A percentile compares a stretch with the other conserved stretches of the same genome.
Evolutionary conservation across 1,139 yeast genomes (phyloP).

Genomic region (Yamadazyma sp.): DNA sequence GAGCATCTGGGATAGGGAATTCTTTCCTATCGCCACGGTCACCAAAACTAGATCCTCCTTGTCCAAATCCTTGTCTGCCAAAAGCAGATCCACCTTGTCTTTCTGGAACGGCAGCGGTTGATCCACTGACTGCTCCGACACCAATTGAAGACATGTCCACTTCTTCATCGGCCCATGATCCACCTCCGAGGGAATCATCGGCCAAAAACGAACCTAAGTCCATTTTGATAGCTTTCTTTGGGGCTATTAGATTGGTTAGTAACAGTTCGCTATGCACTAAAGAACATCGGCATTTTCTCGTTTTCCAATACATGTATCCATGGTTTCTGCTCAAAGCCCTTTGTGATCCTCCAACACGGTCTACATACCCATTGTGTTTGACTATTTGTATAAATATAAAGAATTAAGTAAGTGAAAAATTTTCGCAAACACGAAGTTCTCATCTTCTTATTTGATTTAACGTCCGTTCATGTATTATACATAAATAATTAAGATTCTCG

Average conservation of each 20-base stretch:
- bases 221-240: constrained; percentile 48
- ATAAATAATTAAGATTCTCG: neutral
- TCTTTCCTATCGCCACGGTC: constrained; percentile 51
- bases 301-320: no score
- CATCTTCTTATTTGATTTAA: neutral
- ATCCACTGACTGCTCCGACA: constrained; percentile 40
- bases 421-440: constrained; percentile 2
- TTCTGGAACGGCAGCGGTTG: constrained; percentile 30
- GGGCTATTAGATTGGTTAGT: constrained; percentile 20
- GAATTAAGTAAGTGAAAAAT: constrained; percentile 5
- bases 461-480: neutral
- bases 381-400: neutral
- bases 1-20: constrained; percentile 84
- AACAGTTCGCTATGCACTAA: no score
- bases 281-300: no score
- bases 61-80: constrained; percentile 3
- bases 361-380: constrained; percentile 5
- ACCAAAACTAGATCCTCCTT: neutral
- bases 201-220: constrained; percentile 53
- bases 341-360: neutral
- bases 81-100: constrained; percentile 12
- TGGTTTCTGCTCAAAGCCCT: no score
- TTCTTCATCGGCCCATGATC: constrained; percentile 63
- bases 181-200: constrained; percentile 47
- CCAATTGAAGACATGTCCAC: constrained; percentile 57